Evolutionary conservation across 139 green algal genomes (phyloP), one percentile per base, ranked within the genome.

Genomic region (Tetradesmus obliquus): DNA sequence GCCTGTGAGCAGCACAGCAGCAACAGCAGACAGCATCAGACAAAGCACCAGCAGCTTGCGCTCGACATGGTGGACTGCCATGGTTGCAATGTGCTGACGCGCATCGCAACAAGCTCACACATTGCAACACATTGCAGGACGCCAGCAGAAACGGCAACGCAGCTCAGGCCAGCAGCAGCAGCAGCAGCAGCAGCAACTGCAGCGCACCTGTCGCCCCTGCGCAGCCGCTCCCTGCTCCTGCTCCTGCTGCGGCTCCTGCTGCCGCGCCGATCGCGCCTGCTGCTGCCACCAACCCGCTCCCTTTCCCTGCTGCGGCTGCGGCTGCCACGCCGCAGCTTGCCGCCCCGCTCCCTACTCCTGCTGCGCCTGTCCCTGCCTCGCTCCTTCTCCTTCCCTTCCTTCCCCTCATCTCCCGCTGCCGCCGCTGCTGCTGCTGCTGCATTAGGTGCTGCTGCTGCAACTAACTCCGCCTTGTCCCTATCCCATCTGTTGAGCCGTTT

Each of bases 371-470:
- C 32, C 5, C 69, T 83, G 32, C 71, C 51, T 51, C 90, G 3
- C 19, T 3, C 58, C 82, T 51, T 15, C 54, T 58, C 72, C 57
- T 71, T 55, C 60, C 81, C 19, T 12, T 55, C 60, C 5, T 55
- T 62, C 51, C 66, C 51, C 51, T 19, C 17, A 1, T 5, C 54
- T 60, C 45, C 58, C 58, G 76, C 91, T 60, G 57, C 55, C 58
- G 45, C 20, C 82, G 54, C 91, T 92, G 80, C 85, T 69, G 17
- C 55, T 89, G 87, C 66, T 60, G 82, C 8, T 71, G n/a, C 88
- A 17, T 24, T 79, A 55, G 57, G 13, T 19, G 55, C 74, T 69
- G 76, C 88, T 20, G 88, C 88, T n/a, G 57, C 76, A 24, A 24
- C 76, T 55, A 51, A 13, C 32, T 45, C 32, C 32, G 32, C 32